These are phyloP conservation scores for Blastobotrys petasosporus DNA, from an alignment of 1,139 yeast genomes.

Conservation along the genomic window DNA sequence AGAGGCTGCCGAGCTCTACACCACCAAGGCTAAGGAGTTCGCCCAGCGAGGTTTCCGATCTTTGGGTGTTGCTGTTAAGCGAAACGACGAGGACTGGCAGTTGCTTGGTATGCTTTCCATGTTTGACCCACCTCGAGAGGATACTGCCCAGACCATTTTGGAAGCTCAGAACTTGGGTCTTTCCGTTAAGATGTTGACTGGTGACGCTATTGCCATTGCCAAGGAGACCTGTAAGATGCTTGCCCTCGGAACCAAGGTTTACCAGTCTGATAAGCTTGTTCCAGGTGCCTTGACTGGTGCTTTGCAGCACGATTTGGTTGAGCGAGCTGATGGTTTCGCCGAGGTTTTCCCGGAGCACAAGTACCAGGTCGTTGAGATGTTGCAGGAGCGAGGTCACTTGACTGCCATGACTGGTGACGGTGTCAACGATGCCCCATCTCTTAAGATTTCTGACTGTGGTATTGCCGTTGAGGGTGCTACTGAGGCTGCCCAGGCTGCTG, in stretches of 20 bases:
- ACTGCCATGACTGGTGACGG: conserved; percentile 84
- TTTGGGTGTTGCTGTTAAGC: conserved; percentile 97
- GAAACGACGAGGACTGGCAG: conserved; percentile 99
- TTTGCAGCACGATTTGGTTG: conserved; percentile 68
- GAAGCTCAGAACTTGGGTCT: conserved; percentile 93
- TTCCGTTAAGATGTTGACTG: conserved; percentile 96
- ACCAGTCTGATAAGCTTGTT: conserved; percentile 96
- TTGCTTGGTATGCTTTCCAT: conserved; percentile 97
- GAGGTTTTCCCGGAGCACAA: conserved; percentile 80
- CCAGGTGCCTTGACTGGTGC: conserved; percentile 84
- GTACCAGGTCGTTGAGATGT: conserved; percentile 72
- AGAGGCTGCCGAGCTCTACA: conserved; percentile 91
- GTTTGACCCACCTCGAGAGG: conserved; percentile 99
- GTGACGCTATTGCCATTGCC: conserved; percentile 99
- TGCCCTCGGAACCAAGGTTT: conserved; percentile 94
- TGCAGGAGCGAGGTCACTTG: conserved; percentile 70
- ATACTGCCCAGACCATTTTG: conserved; percentile 90
- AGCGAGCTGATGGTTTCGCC: conserved; percentile 76
- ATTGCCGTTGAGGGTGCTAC: conserved; percentile 80
- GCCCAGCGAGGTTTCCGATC: conserved; percentile 99
- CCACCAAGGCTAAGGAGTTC: conserved; percentile 94
- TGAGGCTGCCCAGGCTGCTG: conserved; percentile 77
- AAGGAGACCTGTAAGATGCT: conserved; percentile 98
- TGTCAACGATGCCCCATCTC: conserved; percentile 74
- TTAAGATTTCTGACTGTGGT: conserved; percentile 77